Evolutionary conservation across 306 rosid genomes (phyloP), one percentile per base, ranked within the genome.

Genomic region (Castanopsis chinensis): DNA sequence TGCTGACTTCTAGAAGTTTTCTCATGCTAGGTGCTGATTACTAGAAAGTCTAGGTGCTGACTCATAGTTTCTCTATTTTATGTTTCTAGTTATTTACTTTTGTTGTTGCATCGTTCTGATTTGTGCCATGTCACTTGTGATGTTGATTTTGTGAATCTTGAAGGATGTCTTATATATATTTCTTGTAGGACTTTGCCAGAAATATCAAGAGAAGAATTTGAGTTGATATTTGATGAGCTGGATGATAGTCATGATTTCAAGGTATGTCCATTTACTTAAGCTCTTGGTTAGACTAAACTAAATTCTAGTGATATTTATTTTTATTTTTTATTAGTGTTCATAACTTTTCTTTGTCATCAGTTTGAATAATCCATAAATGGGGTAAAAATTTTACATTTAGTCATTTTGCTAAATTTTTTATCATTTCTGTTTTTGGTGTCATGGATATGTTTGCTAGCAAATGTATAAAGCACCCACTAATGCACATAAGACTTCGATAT

Each of bases 171-270:
- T 79, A 35, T 73, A 13, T 51, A 33, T 71, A 11, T 86, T 77
- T 69, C 72, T 30, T 45, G 53, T 67, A 95, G 99, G 92, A 79
- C 94, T 81, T 82, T 95, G 91, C 99, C 99, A 72, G 89, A 91
- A 5, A 89, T 93, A 76, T 84, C 94, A 52, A 80, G 73, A 80
- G 99, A 93, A 78, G 99, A 95, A 80, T 95, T 87, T 88, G 91
- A 83, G 74, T 77, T 91, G 85, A 91, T 95, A 91, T 95, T 95
- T 93, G 88, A 80, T 69, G 99, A 95, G 88, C 89, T 95, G 75
- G 99, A 95, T 64, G 99, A 89, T 72, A 91, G 90, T 80, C 88
- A 53, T 65, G 99, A 95, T 83, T 82, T 95, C 78, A 88, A 88
- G 97, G 99, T 93, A 83, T 70, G 59, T 65, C 58, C 45, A 58